Percentiles rank a stretch among this genome's conserved stretches.
These are phyloP conservation scores for Rutstroemia sp. DNA, from an alignment of 2,329 filamentous ascomycete genomes.

Conservation along the genomic window DNA sequence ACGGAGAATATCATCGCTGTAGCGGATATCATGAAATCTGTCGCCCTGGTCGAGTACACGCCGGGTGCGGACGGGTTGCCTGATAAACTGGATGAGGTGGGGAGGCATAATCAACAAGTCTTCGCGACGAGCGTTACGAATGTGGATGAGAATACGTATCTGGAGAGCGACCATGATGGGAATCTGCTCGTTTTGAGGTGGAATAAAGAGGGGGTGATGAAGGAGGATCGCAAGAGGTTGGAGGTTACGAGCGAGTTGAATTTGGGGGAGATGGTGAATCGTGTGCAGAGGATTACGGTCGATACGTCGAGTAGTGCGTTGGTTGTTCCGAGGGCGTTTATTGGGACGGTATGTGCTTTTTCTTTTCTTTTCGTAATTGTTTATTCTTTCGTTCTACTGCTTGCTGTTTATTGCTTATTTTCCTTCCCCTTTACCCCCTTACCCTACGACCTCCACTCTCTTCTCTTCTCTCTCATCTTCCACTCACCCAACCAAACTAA, in stretches of 20 bases:
- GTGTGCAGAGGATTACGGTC: slow-evolving; percentile 68
- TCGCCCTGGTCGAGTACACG: slow-evolving; percentile 68
- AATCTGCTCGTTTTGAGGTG: slow-evolving; percentile 77
- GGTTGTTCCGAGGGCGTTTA: slow-evolving; percentile 75
- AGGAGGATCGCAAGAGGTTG: slow-evolving; percentile 64
- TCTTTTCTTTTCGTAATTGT: neutral
- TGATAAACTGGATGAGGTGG: slow-evolving; percentile 63
- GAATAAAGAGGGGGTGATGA: slow-evolving; percentile 64
- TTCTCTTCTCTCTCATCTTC: neutral
- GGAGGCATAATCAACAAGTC: slow-evolving; percentile 70
- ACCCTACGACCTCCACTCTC: neutral
- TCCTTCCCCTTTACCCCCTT: neutral
- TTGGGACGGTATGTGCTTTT: slow-evolving; percentile 65
- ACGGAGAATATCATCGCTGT: slow-evolving; percentile 71
- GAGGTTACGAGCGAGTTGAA: slow-evolving; percentile 74
- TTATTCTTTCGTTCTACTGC: no score
- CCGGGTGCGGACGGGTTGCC: slow-evolving; percentile 48
- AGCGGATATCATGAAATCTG: slow-evolving; percentile 88
- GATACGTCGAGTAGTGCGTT: slow-evolving; percentile 55
- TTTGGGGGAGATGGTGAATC: slow-evolving; percentile 89
- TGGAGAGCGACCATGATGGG: slow-evolving; percentile 80
- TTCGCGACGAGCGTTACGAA: slow-evolving; percentile 77
- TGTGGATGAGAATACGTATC: slow-evolving; percentile 65
- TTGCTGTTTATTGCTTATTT: no score
- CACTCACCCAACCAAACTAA: neutral